These are phyloP conservation scores for Starmerella gropengiesseri DNA, from an alignment of 805 yeast species.

Conservation along the genomic window DNA sequence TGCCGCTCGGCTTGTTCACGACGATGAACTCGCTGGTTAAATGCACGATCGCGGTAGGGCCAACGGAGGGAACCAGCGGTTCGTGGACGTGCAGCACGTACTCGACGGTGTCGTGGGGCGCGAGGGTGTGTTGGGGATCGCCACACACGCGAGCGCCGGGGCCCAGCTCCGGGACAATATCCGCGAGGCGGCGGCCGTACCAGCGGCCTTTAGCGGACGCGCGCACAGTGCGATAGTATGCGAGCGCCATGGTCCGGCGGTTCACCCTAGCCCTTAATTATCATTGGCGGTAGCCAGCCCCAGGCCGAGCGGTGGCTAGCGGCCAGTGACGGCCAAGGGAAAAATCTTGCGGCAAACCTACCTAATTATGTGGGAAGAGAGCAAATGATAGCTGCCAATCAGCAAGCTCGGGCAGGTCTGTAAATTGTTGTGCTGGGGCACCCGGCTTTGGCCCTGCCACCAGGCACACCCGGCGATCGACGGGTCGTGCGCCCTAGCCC, in stretches of 20 bases:
- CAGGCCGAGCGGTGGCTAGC: too few species aligned
- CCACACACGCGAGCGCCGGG: conserved; percentile 12
- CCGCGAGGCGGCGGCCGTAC: conserved; percentile 18
- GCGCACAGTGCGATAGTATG: conserved; percentile 19
- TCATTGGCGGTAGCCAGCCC: too few species aligned
- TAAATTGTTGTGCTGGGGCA: too few species aligned
- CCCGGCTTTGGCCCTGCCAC: too few species aligned
- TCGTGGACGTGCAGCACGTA: conserved; percentile 82
- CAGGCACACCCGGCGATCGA: too few species aligned
- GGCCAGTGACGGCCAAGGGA: too few species aligned
- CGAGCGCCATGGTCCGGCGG: background rate
- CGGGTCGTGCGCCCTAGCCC: too few species aligned
- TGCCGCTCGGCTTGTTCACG: conserved; percentile 84
- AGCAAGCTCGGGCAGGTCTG: too few species aligned
- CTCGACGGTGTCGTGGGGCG: conserved; percentile 71
- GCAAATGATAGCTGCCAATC: too few species aligned
- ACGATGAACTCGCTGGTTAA: conserved; percentile 65
- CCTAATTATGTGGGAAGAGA: too few species aligned
- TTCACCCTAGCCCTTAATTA: too few species aligned
- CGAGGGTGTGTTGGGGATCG: conserved; percentile 34
- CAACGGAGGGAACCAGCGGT: conserved; percentile 61
- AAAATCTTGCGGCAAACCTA: too few species aligned
- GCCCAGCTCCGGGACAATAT: conserved; percentile 19
- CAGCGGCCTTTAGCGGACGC: conserved; percentile 25
- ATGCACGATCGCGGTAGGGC: conserved; percentile 38